Conservation (phyloP, 352 stramenopile species). For the Globisporangium nagaii region DNA sequence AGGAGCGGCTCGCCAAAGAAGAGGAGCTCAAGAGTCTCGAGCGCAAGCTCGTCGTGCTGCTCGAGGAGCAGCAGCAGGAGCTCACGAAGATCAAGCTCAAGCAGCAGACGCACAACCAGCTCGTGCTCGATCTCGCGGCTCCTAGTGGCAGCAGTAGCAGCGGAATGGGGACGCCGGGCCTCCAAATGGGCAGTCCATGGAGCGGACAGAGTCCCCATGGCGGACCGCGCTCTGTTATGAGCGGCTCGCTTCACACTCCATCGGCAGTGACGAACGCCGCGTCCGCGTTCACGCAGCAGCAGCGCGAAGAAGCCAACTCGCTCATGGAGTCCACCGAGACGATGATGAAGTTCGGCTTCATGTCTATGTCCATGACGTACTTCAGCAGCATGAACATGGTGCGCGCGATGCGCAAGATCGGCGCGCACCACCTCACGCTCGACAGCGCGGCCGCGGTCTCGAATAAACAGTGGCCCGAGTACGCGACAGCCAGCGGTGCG, state of each 20-base stretch:
- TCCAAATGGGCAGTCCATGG: conserved; percentile 1
- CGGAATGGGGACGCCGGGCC: neutral
- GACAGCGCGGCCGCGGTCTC: conserved; percentile 62
- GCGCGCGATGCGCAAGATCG: conserved; percentile 93
- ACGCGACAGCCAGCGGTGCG: conserved; percentile 13
- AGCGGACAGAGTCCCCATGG: neutral
- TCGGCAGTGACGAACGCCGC: conserved; percentile 12
- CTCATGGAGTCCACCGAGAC: conserved; percentile 96
- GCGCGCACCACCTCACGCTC: conserved; percentile 88
- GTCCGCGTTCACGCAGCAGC: conserved; percentile 55
- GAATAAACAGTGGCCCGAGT: conserved; percentile 57
- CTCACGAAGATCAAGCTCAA: conserved; percentile 69
- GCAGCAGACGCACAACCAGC: conserved; percentile 40
- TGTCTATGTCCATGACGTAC: conserved; percentile 97
- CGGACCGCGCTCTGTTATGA: neutral
- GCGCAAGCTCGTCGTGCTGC: conserved; percentile 91
- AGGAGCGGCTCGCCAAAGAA: conserved; percentile 86
- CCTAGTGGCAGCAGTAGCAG: neutral
- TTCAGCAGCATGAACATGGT: conserved; percentile 98
- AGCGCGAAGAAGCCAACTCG: conserved; percentile 86
- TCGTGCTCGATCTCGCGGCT: conserved; percentile 40
- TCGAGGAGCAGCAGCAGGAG: conserved; percentile 94
- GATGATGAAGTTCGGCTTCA: conserved; percentile 99
- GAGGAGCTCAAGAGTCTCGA: conserved; percentile 92
- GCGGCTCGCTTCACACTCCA: neutral